phyloP scores from a whole-genome alignment of 2,329 filamentous ascomycete genomes.

The Hymenoscyphus fraxineus region DNA sequence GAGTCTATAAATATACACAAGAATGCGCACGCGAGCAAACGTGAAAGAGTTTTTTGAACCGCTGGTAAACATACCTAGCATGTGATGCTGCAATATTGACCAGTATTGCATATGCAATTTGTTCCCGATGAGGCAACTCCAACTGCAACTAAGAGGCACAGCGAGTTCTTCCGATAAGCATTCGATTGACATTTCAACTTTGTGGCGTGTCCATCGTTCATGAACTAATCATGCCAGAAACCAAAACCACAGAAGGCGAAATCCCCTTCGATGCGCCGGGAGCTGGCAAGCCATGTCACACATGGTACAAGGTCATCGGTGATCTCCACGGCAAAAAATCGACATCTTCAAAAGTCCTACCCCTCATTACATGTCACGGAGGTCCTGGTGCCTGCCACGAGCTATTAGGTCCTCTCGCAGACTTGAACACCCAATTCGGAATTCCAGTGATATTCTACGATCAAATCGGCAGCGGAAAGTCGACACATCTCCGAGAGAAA shows the following conservation, averaged over 20 bases:
- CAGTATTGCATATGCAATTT: no score
- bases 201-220: neutral
- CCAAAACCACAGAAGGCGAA: neutral
- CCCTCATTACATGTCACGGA: slow-evolving; percentile 42
- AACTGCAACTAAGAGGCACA: no score
- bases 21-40: no score
- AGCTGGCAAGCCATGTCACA: slow-evolving; percentile 36
- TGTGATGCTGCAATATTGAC: no score
- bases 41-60: no score
- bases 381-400: slow-evolving; percentile 45
- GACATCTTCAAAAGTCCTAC: neutral
- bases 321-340: slow-evolving; percentile 26
- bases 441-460: slow-evolving; percentile 51
- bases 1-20: no score
- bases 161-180: neutral
- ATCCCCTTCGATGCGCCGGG: slow-evolving; percentile 32
- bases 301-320: slow-evolving; percentile 40
- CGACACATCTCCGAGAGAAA: slow-evolving; percentile 46
- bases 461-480: slow-evolving; percentile 48
- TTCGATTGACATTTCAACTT: neutral
- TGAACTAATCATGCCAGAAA: neutral
- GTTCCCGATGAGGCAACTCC: no score
- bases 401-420: slow-evolving; percentile 40
- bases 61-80: no score
- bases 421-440: slow-evolving; percentile 36